Evolutionary conservation across 2,329 filamentous ascomycete species (phyloP).

Genomic region (Aspergillus neotritici): DNA sequence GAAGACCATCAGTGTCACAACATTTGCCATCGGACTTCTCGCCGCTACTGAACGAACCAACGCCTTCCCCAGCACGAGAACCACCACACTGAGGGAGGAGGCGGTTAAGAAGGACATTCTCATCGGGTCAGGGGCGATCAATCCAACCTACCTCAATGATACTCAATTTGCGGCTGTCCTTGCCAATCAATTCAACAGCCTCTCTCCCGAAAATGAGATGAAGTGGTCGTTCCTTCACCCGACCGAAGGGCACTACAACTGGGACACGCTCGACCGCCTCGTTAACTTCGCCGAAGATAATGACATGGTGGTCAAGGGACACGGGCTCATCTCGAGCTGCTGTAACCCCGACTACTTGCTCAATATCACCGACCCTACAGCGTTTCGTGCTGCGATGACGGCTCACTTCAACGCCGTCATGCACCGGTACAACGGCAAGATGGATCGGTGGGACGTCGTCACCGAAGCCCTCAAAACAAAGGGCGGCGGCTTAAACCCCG

Average conservation of each 20-base stretch:
- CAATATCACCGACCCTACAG: constrained; percentile 8
- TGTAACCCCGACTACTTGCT: constrained; percentile 10
- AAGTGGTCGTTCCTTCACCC: constrained; percentile 9
- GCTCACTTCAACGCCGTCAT: constrained; percentile 10
- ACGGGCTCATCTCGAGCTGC: constrained; percentile 12
- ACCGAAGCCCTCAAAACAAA: constrained; percentile 5
- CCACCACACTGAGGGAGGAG: constrained; percentile 4
- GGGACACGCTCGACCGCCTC: constrained; percentile 6
- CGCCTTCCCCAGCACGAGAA: no score
- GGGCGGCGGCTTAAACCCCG: constrained; percentile 3
- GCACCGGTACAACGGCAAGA: constrained; percentile 7
- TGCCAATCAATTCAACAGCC: constrained; percentile 9
- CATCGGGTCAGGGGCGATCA: constrained; percentile 7
- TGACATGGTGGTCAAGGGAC: constrained; percentile 8
- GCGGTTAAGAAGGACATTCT: constrained; percentile 2
- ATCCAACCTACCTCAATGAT: constrained; percentile 4
- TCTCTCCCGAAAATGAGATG: constrained; percentile 12
- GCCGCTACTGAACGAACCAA: neutral
- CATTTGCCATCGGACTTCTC: constrained; percentile 1
- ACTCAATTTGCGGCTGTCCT: constrained; percentile 6
- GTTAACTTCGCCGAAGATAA: constrained; percentile 7
- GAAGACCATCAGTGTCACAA: neutral
- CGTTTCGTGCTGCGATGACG: constrained; percentile 6
- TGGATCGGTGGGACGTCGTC: constrained; percentile 10
- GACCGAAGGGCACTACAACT: constrained; percentile 11